phyloP scores from a whole-genome alignment of 2,329 filamentous ascomycete genomes.

The Alternaria panax region DNA sequence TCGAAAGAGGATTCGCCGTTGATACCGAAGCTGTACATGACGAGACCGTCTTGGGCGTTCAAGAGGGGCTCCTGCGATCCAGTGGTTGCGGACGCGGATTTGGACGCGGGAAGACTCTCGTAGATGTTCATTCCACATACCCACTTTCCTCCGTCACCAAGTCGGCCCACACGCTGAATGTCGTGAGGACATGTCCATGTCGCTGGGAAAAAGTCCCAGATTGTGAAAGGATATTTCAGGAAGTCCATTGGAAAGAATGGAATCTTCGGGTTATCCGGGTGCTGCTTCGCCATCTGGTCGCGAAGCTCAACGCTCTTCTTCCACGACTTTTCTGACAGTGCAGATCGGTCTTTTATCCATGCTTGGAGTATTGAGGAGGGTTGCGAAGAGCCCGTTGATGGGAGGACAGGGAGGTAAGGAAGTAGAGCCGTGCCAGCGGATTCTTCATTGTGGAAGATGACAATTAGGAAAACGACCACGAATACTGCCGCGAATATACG shows the following conservation, averaged over 20 bases:
- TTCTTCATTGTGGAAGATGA: slow-evolving; percentile 37
- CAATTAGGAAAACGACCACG: slow-evolving; percentile 35
- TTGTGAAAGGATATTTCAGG: slow-evolving; percentile 41
- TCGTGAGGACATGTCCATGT: slow-evolving; percentile 46
- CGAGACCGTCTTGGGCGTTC: slow-evolving; percentile 28
- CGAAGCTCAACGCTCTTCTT: slow-evolving; percentile 38
- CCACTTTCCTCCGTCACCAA: slow-evolving; percentile 47
- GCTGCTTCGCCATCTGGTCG: slow-evolving; percentile 34
- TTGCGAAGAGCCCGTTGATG: slow-evolving; percentile 19
- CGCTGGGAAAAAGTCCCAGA: slow-evolving; percentile 47
- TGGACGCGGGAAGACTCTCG: slow-evolving; percentile 32
- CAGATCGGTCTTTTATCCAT: slow-evolving; percentile 40
- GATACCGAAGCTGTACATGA: slow-evolving; percentile 46
- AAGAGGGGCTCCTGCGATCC: slow-evolving; percentile 21
- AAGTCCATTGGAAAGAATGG: slow-evolving; percentile 44
- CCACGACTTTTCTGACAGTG: slow-evolving; percentile 42
- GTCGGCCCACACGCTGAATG: slow-evolving; percentile 41
- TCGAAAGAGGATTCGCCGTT: slow-evolving; percentile 46
- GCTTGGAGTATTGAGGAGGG: slow-evolving; percentile 27
- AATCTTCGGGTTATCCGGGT: slow-evolving; percentile 39
- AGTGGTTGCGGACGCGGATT: slow-evolving; percentile 18
- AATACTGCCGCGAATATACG: slow-evolving; percentile 32
- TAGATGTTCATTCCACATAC: slow-evolving; percentile 47
- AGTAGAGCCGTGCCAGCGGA: slow-evolving; percentile 29
- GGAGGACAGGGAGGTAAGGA: slow-evolving; percentile 33